Evolutionary conservation across 1,284 basidiomycete species (phyloP), one percentile per base, ranked within the genome.

Genomic region (Singerocomus inundabilis): DNA sequence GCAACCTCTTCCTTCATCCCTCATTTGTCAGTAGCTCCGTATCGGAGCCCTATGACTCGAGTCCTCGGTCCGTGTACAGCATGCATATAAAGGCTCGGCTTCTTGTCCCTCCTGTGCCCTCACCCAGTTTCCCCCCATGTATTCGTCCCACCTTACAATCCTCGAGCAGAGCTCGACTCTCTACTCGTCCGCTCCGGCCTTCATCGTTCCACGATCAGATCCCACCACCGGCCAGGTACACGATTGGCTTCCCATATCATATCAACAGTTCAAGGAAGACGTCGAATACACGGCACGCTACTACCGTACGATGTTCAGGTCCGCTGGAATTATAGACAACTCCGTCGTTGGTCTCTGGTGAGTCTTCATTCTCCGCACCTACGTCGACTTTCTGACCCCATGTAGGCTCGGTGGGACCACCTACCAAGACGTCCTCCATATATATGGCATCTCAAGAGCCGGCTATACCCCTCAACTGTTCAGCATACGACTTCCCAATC

Each of bases 391-490:
- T 43, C 53, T 50, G 29, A 49, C 44, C 25, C 50, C 36, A 54
- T 48, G 24, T 34, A 88, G 85, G 85, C 67, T 88, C 35, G 74
- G 78, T 30, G 85, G 85, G 3, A 78, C 82, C 71, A 77, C 79
- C 28, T 88, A 88, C 59, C 65, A 72, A 35, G 85, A 88, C 61
- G 77, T 82, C 28, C 68, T 88, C 26, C 82, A 85, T 55, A 81
- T 88, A 54, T 88, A 87, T 60, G 81, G 82, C 44, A 70, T 88
- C 49, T 82, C 82, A 8, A 72, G 85, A 60, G 85, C 85, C 9
- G 85, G 85, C 5, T 88, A 80, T 61, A 70, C 86, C 51, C 85
- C 85, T 0, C 86, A 88, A 55, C 67, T 88, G 28, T 85, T 88
- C 71, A 84, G 82, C 58, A 70, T 88, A 49, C 78, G 83, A 12